Conservation (phyloP, 1,284 basidiomycete genomes). For the Xerocomus amazonicus region DNA sequence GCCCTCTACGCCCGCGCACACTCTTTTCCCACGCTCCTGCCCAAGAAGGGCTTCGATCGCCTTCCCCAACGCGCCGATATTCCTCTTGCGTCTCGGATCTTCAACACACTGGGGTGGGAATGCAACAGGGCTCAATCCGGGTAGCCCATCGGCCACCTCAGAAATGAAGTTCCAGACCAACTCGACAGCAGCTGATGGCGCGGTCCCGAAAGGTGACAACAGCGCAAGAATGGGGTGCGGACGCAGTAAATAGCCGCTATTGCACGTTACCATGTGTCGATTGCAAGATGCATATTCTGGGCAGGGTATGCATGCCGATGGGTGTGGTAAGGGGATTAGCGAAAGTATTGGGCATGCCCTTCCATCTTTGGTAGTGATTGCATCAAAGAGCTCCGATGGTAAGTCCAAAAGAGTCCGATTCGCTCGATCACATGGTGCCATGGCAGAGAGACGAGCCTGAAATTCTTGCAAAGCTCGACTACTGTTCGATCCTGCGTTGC, state of each 20-base stretch:
- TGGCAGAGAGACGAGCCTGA: slow-evolving; percentile 42
- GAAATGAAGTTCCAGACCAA: slow-evolving; percentile 46
- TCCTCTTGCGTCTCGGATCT: slow-evolving; percentile 76
- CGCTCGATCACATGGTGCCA: slow-evolving; percentile 58
- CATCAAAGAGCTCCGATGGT: slow-evolving; percentile 27
- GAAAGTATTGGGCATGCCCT: slow-evolving; percentile 51
- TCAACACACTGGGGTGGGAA: slow-evolving; percentile 79
- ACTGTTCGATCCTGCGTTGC: slow-evolving; percentile 62
- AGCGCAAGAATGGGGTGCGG: slow-evolving; percentile 54
- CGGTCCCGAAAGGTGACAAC: slow-evolving; percentile 38
- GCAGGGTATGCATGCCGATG: slow-evolving; percentile 79
- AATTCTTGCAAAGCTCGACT: slow-evolving; percentile 58
- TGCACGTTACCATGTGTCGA: slow-evolving; percentile 64
- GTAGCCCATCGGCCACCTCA: slow-evolving; percentile 63
- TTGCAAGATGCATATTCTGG: slow-evolving; percentile 79
- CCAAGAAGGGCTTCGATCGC: slow-evolving; percentile 69
- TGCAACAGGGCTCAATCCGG: slow-evolving; percentile 73
- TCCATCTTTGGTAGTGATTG: slow-evolving; percentile 33
- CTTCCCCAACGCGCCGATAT: slow-evolving; percentile 77
- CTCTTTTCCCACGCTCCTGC: slow-evolving; percentile 61
- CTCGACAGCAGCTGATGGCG: slow-evolving; percentile 41
- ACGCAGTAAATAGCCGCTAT: slow-evolving; percentile 69
- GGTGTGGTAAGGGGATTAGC: slow-evolving; percentile 55
- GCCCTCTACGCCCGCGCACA: slow-evolving; percentile 59
- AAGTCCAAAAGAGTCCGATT: slow-evolving; percentile 45